Evolutionary conservation across 1,284 basidiomycete genomes (phyloP).

Genomic region (Inonotus hispidus): DNA sequence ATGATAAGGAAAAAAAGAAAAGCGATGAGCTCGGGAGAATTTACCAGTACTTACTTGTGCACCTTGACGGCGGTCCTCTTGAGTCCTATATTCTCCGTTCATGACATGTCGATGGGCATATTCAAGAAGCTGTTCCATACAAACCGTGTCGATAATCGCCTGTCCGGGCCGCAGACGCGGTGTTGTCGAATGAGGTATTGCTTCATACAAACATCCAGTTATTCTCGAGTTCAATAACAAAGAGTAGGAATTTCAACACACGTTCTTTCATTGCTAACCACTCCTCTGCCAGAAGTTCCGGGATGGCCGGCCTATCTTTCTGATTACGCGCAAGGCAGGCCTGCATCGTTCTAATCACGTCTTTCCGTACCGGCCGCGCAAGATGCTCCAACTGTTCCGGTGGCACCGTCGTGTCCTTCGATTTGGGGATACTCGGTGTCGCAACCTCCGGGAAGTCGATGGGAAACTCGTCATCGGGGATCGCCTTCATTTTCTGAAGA

Average conservation of each 20-base stretch:
- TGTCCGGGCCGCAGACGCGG: conserved; percentile 43
- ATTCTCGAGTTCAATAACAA: too few relatives aligned
- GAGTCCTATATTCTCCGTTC: neutral
- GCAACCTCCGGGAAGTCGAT: conserved; percentile 75
- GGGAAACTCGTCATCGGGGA: conserved; percentile 64
- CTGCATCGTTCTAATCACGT: conserved; percentile 70
- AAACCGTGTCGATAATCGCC: conserved; percentile 67
- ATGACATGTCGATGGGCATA: conserved; percentile 45
- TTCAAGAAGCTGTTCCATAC: conserved; percentile 63
- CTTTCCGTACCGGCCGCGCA: conserved; percentile 56
- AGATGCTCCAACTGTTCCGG: conserved; percentile 58
- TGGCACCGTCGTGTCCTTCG: conserved; percentile 33
- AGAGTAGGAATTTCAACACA: neutral
- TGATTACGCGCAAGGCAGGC: conserved; percentile 69
- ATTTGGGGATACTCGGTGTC: conserved; percentile 44
- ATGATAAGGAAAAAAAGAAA: neutral
- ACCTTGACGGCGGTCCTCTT: conserved; percentile 3
- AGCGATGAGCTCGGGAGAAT: neutral
- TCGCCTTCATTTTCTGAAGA: conserved; percentile 84
- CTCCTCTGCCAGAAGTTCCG: conserved; percentile 59
- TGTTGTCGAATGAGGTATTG: conserved; percentile 22
- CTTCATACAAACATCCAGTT: neutral
- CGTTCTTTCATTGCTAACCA: conserved; percentile 52
- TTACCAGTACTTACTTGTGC: conserved; percentile 3
- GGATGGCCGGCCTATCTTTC: conserved; percentile 79